phyloP scores from a whole-genome alignment of 805 yeast genomes.

The Yarrowia sp. region DNA sequence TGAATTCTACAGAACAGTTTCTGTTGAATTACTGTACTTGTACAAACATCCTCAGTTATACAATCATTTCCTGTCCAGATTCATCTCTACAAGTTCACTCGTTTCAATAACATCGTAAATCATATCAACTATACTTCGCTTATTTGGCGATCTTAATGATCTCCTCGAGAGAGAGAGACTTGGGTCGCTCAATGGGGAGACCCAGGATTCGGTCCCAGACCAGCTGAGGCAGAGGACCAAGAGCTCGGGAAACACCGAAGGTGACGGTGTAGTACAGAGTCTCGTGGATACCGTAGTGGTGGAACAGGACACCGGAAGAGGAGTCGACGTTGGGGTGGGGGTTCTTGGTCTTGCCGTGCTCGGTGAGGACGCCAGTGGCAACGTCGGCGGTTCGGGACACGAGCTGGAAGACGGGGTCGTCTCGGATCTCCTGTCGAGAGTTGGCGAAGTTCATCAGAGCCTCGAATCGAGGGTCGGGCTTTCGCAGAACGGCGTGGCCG shows the following conservation, averaged over 20 bases:
- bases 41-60: too few relatives aligned
- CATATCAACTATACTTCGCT: conserved; percentile 32
- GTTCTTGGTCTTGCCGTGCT: conserved; percentile 90
- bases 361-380: conserved; percentile 79
- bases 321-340: conserved; percentile 95
- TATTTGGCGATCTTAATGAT: conserved; percentile 71
- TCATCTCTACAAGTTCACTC: neutral
- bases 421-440: conserved; percentile 54
- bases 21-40: too few relatives aligned
- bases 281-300: conserved; percentile 84
- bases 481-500: conserved; percentile 87
- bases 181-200: conserved; percentile 85
- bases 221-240: conserved; percentile 85
- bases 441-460: conserved; percentile 86
- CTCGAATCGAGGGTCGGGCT: conserved; percentile 86
- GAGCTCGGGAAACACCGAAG: conserved; percentile 86
- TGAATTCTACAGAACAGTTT: too few relatives aligned
- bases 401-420: conserved; percentile 78
- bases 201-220: conserved; percentile 86
- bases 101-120: conserved; percentile 17
- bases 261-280: conserved; percentile 83
- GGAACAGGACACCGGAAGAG: conserved; percentile 83
- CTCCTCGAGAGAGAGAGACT: conserved; percentile 92
- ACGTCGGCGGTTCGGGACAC: conserved; percentile 80
- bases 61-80: too few relatives aligned